Base-by-base conservation (phyloP, 2,329 filamentous ascomycete species). In the Curvularia lunata region DNA sequence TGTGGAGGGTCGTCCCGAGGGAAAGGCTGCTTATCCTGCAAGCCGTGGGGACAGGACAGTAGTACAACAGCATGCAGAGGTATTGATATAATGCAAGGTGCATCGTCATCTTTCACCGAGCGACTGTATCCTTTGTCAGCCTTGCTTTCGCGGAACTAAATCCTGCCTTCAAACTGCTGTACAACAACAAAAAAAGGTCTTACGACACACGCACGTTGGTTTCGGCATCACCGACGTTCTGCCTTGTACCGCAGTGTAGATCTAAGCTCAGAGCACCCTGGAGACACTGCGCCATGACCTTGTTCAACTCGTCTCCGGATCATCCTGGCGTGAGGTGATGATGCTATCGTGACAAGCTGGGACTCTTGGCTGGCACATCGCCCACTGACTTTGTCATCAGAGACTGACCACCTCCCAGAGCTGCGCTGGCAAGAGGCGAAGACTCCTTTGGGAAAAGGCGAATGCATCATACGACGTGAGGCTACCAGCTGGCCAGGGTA, bases 1-100 rank as follows among this genome's bases (percentile, higher is more conserved):
- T 61, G 61, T 58, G 56, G 63, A 70, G 68, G 66, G 62, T 67
- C 70, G 67, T 66, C 58, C 68, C 65, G 66, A 62, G 63, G 13
- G 56, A 61, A 61, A 37, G 64, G 63, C 65, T 59, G 70, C 68
- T 68, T 65, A 70, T 63, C 67, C 64, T 62, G 65, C 66, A 42
- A 47, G 42, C 42, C 28, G 42, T 30, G 52, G 38, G 34, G 13
- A 41, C n/a, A 19, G 41, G 19, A 56, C 23, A 4, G 32, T 21
- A 7, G 30, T 38, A 40, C 32, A 54, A 42, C 34, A 42, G 25
- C 30, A 42, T 46, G 28, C 18, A 47, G 27, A 13, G n/a, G 18
- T 27, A 28, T 47, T 54, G 30, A 41, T 18, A 38, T 43, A 30
- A 23, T 27, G 21, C 23, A 48, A 49, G 43, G 41, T 21, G 30